Percentiles rank a stretch among this genome's conserved stretches.
These are phyloP conservation scores for Sporothrix inflata DNA, from an alignment of 2,329 filamentous ascomycete species.

Conservation along the genomic window DNA sequence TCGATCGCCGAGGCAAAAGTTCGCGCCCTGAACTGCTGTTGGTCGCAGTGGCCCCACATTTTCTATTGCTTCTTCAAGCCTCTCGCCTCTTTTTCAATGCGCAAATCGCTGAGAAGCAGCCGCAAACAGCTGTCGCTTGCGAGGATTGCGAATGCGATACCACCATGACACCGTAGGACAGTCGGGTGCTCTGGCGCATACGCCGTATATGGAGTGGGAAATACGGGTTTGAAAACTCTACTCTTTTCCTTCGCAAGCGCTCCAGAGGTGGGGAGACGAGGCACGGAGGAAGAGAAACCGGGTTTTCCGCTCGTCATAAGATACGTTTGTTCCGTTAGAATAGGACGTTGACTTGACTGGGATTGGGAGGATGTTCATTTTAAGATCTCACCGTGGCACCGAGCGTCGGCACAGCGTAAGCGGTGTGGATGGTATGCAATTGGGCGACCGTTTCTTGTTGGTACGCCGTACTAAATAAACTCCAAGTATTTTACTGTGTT, in stretches of 20 bases:
- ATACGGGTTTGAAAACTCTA: background rate
- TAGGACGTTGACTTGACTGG: no score
- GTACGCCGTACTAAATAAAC: no score
- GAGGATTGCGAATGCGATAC: no score
- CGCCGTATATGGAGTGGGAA: background rate
- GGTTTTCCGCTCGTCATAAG: background rate
- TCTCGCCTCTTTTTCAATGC: no score
- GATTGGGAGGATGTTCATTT: background rate
- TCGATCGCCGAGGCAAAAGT: conserved; percentile 16
- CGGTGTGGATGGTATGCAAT: background rate
- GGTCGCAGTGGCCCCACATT: background rate
- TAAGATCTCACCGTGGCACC: background rate
- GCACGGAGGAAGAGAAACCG: background rate
- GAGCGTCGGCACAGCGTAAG: no score
- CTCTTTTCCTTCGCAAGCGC: no score
- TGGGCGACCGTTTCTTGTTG: background rate
- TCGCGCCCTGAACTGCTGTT: background rate
- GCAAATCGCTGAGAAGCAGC: no score
- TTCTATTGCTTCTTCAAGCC: background rate
- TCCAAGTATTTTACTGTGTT: no score
- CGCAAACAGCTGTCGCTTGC: no score
- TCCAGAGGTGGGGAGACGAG: background rate
- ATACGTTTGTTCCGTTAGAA: no score
- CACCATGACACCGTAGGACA: background rate
- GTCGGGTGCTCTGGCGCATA: background rate